phyloP scores from a whole-genome alignment of 208 protist genomes.

The Crithidia acanthocephali region DNA sequence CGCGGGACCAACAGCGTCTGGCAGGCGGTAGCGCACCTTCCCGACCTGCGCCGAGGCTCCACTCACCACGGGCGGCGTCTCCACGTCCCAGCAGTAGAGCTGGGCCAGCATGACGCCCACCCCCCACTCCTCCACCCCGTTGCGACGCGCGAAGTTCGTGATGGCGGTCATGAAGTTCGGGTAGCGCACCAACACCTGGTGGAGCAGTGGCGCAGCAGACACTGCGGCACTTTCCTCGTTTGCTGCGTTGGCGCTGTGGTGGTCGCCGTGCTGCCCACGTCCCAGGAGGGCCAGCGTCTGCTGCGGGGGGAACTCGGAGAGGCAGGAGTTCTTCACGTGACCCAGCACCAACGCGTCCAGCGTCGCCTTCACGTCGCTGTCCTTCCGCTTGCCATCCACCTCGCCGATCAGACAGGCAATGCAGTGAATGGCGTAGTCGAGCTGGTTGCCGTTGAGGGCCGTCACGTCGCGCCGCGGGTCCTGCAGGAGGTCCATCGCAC shows the following conservation, averaged over 20 bases:
- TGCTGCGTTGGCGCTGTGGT: neutral
- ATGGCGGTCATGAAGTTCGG: slow-evolving; percentile 27
- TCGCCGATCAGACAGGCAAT: slow-evolving; percentile 28
- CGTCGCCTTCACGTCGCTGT: slow-evolving; percentile 25
- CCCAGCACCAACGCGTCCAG: slow-evolving; percentile 29
- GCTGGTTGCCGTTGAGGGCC: slow-evolving; percentile 13
- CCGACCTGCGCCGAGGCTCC: slow-evolving; percentile 1
- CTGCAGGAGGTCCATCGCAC: slow-evolving; percentile 31
- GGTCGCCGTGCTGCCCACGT: neutral
- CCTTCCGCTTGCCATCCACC: slow-evolving; percentile 18
- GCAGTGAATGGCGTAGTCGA: slow-evolving; percentile 31
- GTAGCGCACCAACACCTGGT: slow-evolving; percentile 25
- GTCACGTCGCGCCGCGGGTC: neutral
- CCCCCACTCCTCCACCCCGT: slow-evolving; percentile 23
- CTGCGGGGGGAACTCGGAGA: slow-evolving; percentile 24
- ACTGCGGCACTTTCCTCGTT: neutral
- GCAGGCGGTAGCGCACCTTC: slow-evolving; percentile 18
- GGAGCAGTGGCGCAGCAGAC: slow-evolving; percentile 10
- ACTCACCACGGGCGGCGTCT: slow-evolving; percentile 5
- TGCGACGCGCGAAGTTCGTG: slow-evolving; percentile 19
- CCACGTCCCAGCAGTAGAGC: slow-evolving; percentile 32
- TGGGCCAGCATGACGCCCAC: slow-evolving; percentile 21
- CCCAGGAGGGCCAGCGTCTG: slow-evolving; percentile 8
- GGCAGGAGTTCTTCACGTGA: slow-evolving; percentile 28
- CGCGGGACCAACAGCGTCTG: neutral